Conservation (phyloP, 371 early-diverging fungal genomes). For the Cokeromyces recurvatus region DNA sequence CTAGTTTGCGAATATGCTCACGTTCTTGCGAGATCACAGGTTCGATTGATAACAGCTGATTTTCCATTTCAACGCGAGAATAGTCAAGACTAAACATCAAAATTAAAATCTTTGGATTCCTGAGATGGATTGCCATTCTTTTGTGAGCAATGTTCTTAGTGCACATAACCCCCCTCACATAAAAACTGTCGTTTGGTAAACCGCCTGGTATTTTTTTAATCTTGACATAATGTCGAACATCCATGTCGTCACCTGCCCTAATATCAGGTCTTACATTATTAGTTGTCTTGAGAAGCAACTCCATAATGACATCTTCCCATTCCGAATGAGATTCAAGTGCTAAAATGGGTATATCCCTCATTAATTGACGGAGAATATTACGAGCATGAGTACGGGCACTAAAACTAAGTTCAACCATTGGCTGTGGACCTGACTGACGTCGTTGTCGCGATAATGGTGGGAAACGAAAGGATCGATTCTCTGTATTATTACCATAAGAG, state of each 20-base stretch:
- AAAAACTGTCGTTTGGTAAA: slow-evolving; percentile 70
- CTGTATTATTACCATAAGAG: no score
- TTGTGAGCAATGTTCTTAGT: slow-evolving; percentile 92
- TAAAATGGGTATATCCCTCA: slow-evolving; percentile 26
- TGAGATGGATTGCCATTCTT: slow-evolving; percentile 68
- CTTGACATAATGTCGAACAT: slow-evolving; percentile 87
- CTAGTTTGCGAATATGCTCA: slow-evolving; percentile 77
- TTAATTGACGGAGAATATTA: slow-evolving; percentile 55
- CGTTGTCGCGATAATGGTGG: slow-evolving; percentile 29
- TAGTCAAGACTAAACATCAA: slow-evolving; percentile 88
- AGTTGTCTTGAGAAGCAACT: slow-evolving; percentile 66
- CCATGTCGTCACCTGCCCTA: slow-evolving; percentile 77
- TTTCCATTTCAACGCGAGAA: slow-evolving; percentile 74
- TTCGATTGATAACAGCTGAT: slow-evolving; percentile 76
- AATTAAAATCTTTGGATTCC: slow-evolving; percentile 72
- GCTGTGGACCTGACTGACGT: slow-evolving; percentile 45
- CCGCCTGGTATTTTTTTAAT: slow-evolving; percentile 95
- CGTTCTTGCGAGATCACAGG: slow-evolving; percentile 81
- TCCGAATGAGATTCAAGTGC: slow-evolving; percentile 28
- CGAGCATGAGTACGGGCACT: slow-evolving; percentile 66
- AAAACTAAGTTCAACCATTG: slow-evolving; percentile 60
- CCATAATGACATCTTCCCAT: slow-evolving; percentile 79
- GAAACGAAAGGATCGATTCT: no score
- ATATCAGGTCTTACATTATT: slow-evolving; percentile 69
- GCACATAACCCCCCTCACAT: slow-evolving; percentile 83